Percentiles rank a stretch among this genome's conserved stretches.
Conservation (phyloP, 1,139 yeast species). For the Keqinozyma sinolaborantium region DNA sequence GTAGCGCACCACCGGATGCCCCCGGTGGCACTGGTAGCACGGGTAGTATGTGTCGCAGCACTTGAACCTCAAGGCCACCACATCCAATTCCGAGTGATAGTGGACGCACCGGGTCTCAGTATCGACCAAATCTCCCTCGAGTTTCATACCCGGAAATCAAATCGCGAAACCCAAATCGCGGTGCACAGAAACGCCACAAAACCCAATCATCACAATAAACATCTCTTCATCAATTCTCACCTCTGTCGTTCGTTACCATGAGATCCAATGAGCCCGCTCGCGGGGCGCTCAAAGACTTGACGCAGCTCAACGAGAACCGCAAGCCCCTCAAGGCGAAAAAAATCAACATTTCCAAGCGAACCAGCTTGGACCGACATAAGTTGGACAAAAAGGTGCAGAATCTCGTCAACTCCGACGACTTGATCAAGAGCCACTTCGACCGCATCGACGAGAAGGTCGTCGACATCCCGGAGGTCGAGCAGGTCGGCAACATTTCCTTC, state of each 20-base stretch:
- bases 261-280: neutral
- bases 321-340: constrained; percentile 1
- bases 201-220: too few relatives aligned
- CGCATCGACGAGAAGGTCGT: constrained; percentile 8
- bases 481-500: constrained; percentile 5
- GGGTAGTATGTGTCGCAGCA: constrained; percentile 39
- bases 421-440: constrained; percentile 1
- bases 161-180: too few relatives aligned
- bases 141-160: neutral
- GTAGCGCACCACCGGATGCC: constrained; percentile 18
- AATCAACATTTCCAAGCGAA: neutral
- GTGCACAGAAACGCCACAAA: too few relatives aligned
- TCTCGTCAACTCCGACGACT: constrained; percentile 13
- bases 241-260: neutral
- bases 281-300: constrained; percentile 1
- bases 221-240: neutral
- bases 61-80: constrained; percentile 40
- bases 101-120: constrained; percentile 35
- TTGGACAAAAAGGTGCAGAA: constrained; percentile 10
- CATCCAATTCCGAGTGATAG: constrained; percentile 31
- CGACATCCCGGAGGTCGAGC: constrained; percentile 12
- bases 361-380: constrained; percentile 8
- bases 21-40: constrained; percentile 37
- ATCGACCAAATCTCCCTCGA: constrained; percentile 19
- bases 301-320: constrained; percentile 4